Base-by-base conservation (phyloP, 2,329 filamentous ascomycete genomes). In the Diaporthe citri region DNA sequence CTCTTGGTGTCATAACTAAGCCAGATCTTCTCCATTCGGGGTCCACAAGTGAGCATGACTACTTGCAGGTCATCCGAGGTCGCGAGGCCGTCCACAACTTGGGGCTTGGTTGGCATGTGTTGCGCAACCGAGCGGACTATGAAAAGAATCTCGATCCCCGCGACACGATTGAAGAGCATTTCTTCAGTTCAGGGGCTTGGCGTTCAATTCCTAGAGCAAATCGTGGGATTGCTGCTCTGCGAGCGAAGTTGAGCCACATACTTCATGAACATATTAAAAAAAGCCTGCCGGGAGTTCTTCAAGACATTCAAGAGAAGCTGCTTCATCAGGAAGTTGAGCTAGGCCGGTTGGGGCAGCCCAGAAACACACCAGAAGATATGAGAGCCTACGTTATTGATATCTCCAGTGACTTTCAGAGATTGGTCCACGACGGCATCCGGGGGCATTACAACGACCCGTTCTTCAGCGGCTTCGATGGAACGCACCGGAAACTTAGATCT, bases 1-100 rank as follows among this genome's bases (percentile, higher is more conserved):
- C 88, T 0, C 77, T 90, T 1, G 87, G 88, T 3, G 84, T 89
- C 74, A 86, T 88, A 75, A 88, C 87, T 0, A 88, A 88, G 77
- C 85, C 85, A 1, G 87, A 88, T 75, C 78, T 73, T 25, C 74
- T 80, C 3, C 75, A 77, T 25, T 10, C 64, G 0, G 79, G 77
- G 57, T 81, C 82, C 4, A 78, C 80, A 0, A 79, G 76, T 28
- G 82, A 84, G 74, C 72, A 70, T 0, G 76, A 77, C n/a, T 83
- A 78, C 25, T 48, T 82, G 3, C 73, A 76, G 25, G 78, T 84
- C 48, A 81, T 81, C 3, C 79, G 76, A 60, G 83, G 84, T 52
- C 52, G 81, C 73, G 80, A 85, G 31, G 79, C 83, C 0, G 76
- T 81, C 15, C 57, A 60, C 36, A 60, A 39, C 20, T 79, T 84